Percentiles rank a stretch among this genome's conserved stretches.
These are phyloP conservation scores for Calonectria pauciramosa DNA, from an alignment of 2,329 filamentous ascomycete genomes.

Conservation along the genomic window DNA sequence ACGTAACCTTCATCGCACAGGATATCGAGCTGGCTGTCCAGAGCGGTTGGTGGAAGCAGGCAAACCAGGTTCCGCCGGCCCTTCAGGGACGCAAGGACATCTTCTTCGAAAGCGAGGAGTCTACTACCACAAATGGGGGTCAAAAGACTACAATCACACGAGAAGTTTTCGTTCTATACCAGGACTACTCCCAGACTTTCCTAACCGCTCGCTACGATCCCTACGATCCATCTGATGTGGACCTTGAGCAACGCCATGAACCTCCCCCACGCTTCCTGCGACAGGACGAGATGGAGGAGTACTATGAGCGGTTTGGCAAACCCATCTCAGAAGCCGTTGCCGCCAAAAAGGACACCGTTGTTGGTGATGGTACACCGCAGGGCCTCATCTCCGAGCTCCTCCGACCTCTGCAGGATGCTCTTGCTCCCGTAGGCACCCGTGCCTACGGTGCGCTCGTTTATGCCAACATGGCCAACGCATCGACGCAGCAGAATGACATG, in stretches of 20 bases:
- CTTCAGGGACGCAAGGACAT: constrained; percentile 89
- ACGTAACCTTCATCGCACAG: constrained; percentile 87
- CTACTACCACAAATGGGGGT: constrained; percentile 76
- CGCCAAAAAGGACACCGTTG: constrained; percentile 81
- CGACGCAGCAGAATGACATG: constrained; percentile 90
- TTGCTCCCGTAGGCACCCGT: constrained; percentile 88
- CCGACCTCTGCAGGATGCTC: constrained; percentile 77
- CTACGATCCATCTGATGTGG: constrained; percentile 78
- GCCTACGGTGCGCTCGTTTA: constrained; percentile 95
- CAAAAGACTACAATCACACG: constrained; percentile 81
- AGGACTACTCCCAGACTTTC: constrained; percentile 96
- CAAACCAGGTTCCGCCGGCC: constrained; percentile 82
- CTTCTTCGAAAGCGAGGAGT: constrained; percentile 85
- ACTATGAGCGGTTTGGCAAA: constrained; percentile 85
- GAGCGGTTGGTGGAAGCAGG: constrained; percentile 89
- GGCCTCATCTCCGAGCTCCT: constrained; percentile 85
- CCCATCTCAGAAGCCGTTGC: constrained; percentile 79
- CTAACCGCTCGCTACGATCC: constrained; percentile 85
- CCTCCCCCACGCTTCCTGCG: constrained; percentile 83
- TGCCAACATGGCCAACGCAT: constrained; percentile 93
- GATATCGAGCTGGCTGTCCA: constrained; percentile 84
- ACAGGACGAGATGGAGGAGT: constrained; percentile 93
- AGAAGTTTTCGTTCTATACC: constrained; percentile 88
- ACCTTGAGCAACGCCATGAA: constrained; percentile 89
- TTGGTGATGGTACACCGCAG: constrained; percentile 87